Percentiles rank a stretch among this genome's conserved stretches.
Conservation (phyloP, 1,139 yeast species). For the Pichiaceae sp. region DNA sequence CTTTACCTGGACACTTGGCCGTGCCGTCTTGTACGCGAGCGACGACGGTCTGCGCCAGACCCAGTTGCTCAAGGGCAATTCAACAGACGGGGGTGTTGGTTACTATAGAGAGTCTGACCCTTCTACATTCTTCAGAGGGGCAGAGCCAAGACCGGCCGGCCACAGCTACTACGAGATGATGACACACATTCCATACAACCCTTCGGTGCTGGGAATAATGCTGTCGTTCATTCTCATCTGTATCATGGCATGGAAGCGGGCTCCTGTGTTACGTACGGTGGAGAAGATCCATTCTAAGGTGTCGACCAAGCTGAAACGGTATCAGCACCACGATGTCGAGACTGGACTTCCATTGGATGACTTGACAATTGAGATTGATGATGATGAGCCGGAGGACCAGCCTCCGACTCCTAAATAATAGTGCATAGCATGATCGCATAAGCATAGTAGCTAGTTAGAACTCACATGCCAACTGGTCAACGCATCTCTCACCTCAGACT, state of each 20-base stretch:
- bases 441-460: no score
- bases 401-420: not conserved
- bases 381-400: not conserved
- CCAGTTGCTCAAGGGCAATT: not conserved
- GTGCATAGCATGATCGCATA: not conserved
- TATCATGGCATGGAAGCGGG: not conserved
- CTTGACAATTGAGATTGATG: not conserved
- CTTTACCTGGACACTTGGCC: slow-evolving; percentile 79
- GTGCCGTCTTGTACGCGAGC: slow-evolving; percentile 54
- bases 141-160: slow-evolving; percentile 28
- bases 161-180: not conserved
- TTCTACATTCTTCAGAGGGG: slow-evolving; percentile 40
- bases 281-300: not conserved
- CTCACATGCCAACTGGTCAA: slow-evolving; percentile 25
- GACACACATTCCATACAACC: not conserved
- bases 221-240: not conserved
- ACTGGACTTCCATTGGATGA: not conserved
- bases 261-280: not conserved
- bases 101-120: slow-evolving; percentile 44
- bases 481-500: slow-evolving; percentile 19
- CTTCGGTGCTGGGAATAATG: not conserved
- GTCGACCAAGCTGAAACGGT: not conserved
- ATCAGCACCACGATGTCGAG: slow-evolving; percentile 10
- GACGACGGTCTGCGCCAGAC: slow-evolving; percentile 16
- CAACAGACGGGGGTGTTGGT: slow-evolving; percentile 26